These are phyloP conservation scores for Jacaranda mimosifolia DNA, from an alignment of 257 asterid genomes.

Conservation along the genomic window DNA sequence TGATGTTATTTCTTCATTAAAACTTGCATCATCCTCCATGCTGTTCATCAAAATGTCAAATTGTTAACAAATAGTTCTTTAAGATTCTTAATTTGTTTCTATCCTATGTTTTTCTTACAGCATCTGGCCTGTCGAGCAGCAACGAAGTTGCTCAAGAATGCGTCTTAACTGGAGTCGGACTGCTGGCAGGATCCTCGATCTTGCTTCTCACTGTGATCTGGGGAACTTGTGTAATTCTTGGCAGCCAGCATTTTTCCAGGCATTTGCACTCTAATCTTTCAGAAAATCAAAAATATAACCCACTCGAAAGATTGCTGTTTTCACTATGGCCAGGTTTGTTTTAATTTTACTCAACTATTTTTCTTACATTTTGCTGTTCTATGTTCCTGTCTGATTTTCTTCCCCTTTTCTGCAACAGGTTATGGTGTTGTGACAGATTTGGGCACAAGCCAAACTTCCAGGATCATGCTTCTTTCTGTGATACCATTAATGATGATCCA, in stretches of 20 bases:
- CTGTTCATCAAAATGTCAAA: too few species aligned
- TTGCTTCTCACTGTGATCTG: constrained; percentile 64
- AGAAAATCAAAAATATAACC: constrained; percentile 21
- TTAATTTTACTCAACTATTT: not conserved
- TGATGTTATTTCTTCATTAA: not conserved
- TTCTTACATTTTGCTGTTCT: not conserved
- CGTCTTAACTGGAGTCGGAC: constrained; percentile 69
- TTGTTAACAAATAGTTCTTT: too few species aligned
- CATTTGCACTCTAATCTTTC: constrained; percentile 21
- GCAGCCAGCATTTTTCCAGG: constrained; percentile 37
- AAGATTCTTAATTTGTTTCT: too few species aligned
- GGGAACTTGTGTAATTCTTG: constrained; percentile 70
- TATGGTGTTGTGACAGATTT: constrained; percentile 54
- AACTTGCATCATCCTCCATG: not conserved
- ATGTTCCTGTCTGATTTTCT: not conserved
- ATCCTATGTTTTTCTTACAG: constrained; percentile 30
- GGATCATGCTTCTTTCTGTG: constrained; percentile 62
- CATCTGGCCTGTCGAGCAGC: constrained; percentile 67
- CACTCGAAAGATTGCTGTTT: constrained; percentile 43
- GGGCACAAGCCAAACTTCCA: constrained; percentile 57
- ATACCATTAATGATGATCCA: constrained; percentile 59
- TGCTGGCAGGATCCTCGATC: constrained; percentile 78
- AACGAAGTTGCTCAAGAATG: constrained; percentile 62
- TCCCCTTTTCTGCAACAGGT: constrained; percentile 42
- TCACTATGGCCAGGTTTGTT: constrained; percentile 58